Base-by-base conservation (phyloP, 2,329 filamentous ascomycete genomes). In the Penicillium verrucosum region DNA sequence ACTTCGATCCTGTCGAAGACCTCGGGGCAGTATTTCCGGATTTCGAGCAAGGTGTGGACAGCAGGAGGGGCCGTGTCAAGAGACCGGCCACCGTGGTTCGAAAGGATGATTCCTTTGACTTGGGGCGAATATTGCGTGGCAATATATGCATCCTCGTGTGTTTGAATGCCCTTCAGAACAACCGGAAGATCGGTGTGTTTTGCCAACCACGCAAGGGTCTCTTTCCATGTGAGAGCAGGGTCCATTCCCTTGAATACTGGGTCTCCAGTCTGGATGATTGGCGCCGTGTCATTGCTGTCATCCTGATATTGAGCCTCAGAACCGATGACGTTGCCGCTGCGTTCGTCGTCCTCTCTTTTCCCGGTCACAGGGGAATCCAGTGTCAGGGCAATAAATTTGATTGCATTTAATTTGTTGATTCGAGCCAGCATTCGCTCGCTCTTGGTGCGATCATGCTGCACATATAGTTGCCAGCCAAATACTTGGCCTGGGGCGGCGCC, bases 381-480 rank as follows among this genome's bases (percentile, higher is more conserved):
- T 0, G 93, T 97, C 51, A 97, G 79, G 59, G 86, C 87, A 63
- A 97, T 82, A 72, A 92, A 95, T 71, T 92, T 94, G 78, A 88
- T 89, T 60, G 80, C 80, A 8, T 21, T 42, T 47, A 91, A 80
- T 62, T 81, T 81, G 70, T 89, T 85, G 72, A 96, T 88, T 58
- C 90, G 82, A 53, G 80, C 81, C 46, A 95, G 79, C 82, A 94
- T 90, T 3, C 84, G 85, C 67, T 89, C 85, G 69, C 86, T 92
- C 80, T 93, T 95, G 59, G 81, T 79, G 32, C 89, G 83, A 63
- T 93, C 87, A 40, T 82, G 89, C 72, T 96, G 91, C 34, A 96
- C 89, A 75, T 97, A 97, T n/a, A 97, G 77, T 77, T 97, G 93
- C 89, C 91, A 97, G 12, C 92, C 92, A 70, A 96, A 95, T 0